Evolutionary conservation across 108 stramenopile genomes (phyloP).

Genomic region (Fragilaria crotonensis): DNA sequence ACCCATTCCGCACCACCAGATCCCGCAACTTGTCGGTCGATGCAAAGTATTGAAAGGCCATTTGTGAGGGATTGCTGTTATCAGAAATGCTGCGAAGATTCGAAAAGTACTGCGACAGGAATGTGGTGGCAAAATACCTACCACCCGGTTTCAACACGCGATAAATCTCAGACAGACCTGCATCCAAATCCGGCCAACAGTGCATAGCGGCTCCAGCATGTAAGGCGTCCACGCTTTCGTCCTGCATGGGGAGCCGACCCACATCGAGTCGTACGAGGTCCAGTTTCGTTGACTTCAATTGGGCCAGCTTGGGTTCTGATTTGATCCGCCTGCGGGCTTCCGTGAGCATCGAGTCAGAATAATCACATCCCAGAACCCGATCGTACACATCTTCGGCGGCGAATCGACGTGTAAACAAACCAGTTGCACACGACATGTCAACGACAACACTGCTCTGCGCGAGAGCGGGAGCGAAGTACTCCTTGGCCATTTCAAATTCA

Average conservation of each 20-base stretch:
- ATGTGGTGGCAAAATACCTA: conserved; percentile 90
- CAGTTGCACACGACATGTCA: conserved; percentile 94
- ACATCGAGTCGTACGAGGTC: conserved; percentile 89
- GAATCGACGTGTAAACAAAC: conserved; percentile 86
- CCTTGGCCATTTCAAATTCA: conserved; percentile 75
- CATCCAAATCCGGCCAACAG: conserved; percentile 90
- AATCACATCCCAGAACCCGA: conserved; percentile 90
- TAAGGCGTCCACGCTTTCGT: conserved; percentile 59
- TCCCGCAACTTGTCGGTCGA: conserved; percentile 45
- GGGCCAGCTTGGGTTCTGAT: conserved; percentile 32
- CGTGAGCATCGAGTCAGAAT: conserved; percentile 83
- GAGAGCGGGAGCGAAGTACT: conserved; percentile 68
- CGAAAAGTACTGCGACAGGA: conserved; percentile 65
- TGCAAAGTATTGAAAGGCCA: conserved; percentile 84
- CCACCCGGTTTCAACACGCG: conserved; percentile 91
- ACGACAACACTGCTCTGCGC: conserved; percentile 47
- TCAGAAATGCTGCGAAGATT: conserved; percentile 27
- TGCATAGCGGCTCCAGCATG: conserved; percentile 98
- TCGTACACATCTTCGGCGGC: conserved; percentile 54
- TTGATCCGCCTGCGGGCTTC: conserved; percentile 79
- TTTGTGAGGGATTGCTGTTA: conserved; percentile 28
- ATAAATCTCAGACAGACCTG: conserved; percentile 71
- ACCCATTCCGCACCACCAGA: conserved; percentile 58
- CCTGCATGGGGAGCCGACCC: conserved; percentile 76
- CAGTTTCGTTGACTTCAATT: conserved; percentile 27